Conservation (phyloP, 805 yeast genomes). For the Starmerella roubikii region DNA sequence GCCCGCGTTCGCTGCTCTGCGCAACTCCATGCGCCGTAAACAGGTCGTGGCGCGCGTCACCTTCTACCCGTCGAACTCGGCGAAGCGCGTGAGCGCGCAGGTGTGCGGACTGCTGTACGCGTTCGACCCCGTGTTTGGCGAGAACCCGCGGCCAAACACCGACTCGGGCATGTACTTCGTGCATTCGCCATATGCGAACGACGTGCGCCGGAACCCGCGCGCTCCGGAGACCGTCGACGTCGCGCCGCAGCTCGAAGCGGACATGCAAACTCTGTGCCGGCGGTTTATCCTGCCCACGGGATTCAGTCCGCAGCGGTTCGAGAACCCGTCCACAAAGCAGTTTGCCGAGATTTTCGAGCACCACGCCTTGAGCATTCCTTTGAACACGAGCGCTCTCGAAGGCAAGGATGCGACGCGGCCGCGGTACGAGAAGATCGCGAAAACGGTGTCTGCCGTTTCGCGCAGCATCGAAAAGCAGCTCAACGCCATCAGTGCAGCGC, state of each 20-base stretch:
- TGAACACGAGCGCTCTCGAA: conserved; percentile 2
- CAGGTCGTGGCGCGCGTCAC: conserved; percentile 45
- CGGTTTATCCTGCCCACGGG: conserved; percentile 34
- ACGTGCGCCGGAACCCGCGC: conserved; percentile 62
- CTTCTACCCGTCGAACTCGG: neutral
- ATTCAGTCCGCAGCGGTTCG: conserved; percentile 42
- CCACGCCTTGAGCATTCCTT: conserved; percentile 7
- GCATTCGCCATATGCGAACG: conserved; percentile 61
- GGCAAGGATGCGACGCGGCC: conserved; percentile 9
- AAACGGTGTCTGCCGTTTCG: neutral
- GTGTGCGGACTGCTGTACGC: conserved; percentile 9
- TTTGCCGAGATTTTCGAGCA: conserved; percentile 46
- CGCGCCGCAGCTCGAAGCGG: too few relatives aligned
- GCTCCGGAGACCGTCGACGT: too few relatives aligned
- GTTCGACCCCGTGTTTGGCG: conserved; percentile 4
- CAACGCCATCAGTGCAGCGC: neutral
- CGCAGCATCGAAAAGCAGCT: neutral
- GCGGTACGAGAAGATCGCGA: conserved; percentile 8
- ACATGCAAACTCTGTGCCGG: conserved; percentile 22
- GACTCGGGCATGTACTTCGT: conserved; percentile 57
- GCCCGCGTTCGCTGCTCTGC: conserved; percentile 53
- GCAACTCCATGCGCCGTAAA: conserved; percentile 40
- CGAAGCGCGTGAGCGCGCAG: too few relatives aligned
- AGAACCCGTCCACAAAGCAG: conserved; percentile 27
- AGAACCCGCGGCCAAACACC: conserved; percentile 1